phyloP scores from a whole-genome alignment of 441 rosid species.

The Erodium texanum region DNA sequence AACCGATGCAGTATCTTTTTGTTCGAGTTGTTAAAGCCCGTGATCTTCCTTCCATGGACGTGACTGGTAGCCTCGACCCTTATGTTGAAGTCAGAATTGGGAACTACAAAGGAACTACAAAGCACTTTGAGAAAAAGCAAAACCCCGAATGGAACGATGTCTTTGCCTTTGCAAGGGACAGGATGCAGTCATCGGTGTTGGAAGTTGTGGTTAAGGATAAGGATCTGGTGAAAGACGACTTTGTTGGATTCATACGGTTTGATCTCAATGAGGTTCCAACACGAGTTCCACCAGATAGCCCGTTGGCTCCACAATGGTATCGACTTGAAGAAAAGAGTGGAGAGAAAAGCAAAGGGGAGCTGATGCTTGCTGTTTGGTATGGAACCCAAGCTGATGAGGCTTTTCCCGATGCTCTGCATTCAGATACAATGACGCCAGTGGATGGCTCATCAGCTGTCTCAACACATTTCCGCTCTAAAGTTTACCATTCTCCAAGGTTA shows the following conservation, averaged over 20 bases:
- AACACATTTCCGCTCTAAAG: slow-evolving; percentile 61
- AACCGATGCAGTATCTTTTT: slow-evolving; percentile 75
- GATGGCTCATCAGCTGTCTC: slow-evolving; percentile 36
- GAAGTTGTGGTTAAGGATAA: slow-evolving; percentile 78
- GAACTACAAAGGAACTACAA: slow-evolving; percentile 70
- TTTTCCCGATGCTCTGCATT: slow-evolving; percentile 77
- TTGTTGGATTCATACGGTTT: slow-evolving; percentile 57
- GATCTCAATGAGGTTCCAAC: slow-evolving; percentile 67
- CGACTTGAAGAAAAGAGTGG: slow-evolving; percentile 55
- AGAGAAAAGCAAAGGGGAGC: slow-evolving; percentile 48
- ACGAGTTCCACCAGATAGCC: slow-evolving; percentile 75
- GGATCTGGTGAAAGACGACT: slow-evolving; percentile 63
- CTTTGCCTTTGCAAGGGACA: slow-evolving; percentile 71
- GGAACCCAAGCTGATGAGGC: slow-evolving; percentile 98
- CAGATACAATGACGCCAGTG: slow-evolving; percentile 53
- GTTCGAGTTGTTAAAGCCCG: slow-evolving; percentile 78
- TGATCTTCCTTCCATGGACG: slow-evolving; percentile 63
- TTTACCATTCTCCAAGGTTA: slow-evolving; percentile 83
- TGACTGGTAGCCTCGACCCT: slow-evolving; percentile 83
- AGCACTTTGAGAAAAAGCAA: slow-evolving; percentile 56
- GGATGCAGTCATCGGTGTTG: slow-evolving; percentile 49
- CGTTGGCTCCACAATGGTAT: slow-evolving; percentile 91
- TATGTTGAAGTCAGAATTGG: slow-evolving; percentile 77
- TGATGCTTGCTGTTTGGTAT: slow-evolving; percentile 90
- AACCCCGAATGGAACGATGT: slow-evolving; percentile 89